Evolutionary conservation across 2,329 filamentous ascomycete genomes (phyloP).

Genomic region (Dichotomopilus funicola): DNA sequence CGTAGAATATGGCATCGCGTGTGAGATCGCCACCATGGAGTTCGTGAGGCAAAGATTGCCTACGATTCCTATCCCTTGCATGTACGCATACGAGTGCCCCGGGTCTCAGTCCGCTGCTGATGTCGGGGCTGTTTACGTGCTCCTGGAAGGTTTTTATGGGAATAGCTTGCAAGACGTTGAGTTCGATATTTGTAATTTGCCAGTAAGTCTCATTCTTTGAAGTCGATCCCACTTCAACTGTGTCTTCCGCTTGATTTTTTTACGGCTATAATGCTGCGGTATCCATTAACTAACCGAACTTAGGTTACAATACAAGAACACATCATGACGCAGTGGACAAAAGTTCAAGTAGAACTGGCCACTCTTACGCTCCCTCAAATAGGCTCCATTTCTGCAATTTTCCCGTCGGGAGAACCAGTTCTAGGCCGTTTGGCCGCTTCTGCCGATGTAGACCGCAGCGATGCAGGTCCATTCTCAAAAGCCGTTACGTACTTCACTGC

Average conservation of each 20-base stretch:
- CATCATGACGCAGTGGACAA: conserved; percentile 23
- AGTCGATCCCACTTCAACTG: neutral
- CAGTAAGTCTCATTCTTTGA: conserved; percentile 13
- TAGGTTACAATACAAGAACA: conserved; percentile 18
- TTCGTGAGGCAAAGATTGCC: conserved; percentile 17
- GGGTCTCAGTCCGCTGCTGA: conserved; percentile 15
- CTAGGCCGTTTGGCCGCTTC: neutral
- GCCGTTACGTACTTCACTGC: neutral
- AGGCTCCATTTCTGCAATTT: conserved; percentile 22
- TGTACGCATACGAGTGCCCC: conserved; percentile 20
- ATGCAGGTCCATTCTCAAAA: neutral
- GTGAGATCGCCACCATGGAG: conserved; percentile 21
- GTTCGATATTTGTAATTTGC: conserved; percentile 18
- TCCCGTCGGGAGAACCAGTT: neutral
- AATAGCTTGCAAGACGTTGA: conserved; percentile 22
- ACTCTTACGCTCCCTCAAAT: conserved; percentile 22
- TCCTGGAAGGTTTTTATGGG: conserved; percentile 25
- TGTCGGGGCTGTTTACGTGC: conserved; percentile 24
- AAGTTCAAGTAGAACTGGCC: conserved; percentile 20
- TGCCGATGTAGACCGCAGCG: neutral
- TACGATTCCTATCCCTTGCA: conserved; percentile 7
- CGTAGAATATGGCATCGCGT: conserved; percentile 14
- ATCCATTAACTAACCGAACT: conserved; percentile 8
- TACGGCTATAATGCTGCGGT: too few species aligned
- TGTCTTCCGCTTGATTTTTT: too few species aligned